These are phyloP conservation scores for Calocybe gangraenosa DNA, from an alignment of 768 basidiomycete genomes.

Conservation along the genomic window DNA sequence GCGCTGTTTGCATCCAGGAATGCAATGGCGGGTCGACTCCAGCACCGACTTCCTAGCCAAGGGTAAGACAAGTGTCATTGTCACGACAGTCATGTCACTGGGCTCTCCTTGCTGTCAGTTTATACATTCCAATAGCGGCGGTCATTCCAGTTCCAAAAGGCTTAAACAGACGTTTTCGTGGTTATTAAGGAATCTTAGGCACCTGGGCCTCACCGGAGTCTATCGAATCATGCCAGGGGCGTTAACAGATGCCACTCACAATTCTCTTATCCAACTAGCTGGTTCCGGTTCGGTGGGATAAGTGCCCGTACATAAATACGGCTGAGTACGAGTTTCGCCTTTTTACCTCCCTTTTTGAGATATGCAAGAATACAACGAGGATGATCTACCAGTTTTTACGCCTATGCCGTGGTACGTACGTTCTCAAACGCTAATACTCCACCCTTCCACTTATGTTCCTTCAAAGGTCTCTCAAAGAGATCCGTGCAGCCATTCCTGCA, in stretches of 20 bases:
- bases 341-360: background rate
- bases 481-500: constrained; percentile 44
- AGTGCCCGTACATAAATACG: constrained; percentile 9
- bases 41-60: too few relatives aligned
- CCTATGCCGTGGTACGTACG: constrained; percentile 43
- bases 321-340: background rate
- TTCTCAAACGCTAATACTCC: background rate
- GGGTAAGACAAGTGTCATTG: too few relatives aligned
- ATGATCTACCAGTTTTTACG: constrained; percentile 36
- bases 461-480: constrained; percentile 45
- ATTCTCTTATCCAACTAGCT: background rate
- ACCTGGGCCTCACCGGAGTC: constrained; percentile 11
- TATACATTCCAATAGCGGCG: background rate
- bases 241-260: background rate
- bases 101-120: too few relatives aligned
- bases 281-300: constrained; percentile 10
- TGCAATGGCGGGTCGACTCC: too few relatives aligned
- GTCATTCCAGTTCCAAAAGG: constrained; percentile 8
- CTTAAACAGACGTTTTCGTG: constrained; percentile 3
- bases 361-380: constrained; percentile 29
- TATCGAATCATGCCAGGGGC: constrained; percentile 1
- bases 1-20: too few relatives aligned
- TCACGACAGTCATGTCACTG: too few relatives aligned
- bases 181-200: constrained; percentile 1
- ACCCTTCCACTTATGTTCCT: background rate